Percentiles rank a stretch among this genome's conserved stretches.
These are phyloP conservation scores for Globisporangium emineosum DNA, from an alignment of 352 stramenopile species.

Conservation along the genomic window DNA sequence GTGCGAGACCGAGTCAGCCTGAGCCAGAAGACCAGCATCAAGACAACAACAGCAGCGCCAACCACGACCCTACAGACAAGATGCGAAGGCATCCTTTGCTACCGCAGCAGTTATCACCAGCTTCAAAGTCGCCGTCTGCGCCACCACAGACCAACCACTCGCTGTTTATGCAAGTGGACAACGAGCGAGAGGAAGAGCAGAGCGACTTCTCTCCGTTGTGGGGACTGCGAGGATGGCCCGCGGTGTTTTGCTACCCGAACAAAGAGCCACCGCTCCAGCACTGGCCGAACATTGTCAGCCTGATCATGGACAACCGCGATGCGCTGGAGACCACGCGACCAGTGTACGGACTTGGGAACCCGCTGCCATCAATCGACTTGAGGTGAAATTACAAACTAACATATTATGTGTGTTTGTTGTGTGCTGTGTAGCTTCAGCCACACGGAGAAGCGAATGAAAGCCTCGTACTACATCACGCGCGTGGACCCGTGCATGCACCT, in stretches of 20 bases:
- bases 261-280: constrained; percentile 57
- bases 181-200: constrained; percentile 58
- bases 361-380: neutral
- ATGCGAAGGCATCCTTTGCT: constrained; percentile 20
- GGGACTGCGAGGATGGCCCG: constrained; percentile 74
- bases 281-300: constrained; percentile 85
- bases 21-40: constrained; percentile 14
- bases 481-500: constrained; percentile 76
- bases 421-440: constrained; percentile 47
- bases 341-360: constrained; percentile 35
- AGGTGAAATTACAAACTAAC: neutral
- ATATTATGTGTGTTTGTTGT: neutral
- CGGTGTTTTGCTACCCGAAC: constrained; percentile 81
- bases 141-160: constrained; percentile 26
- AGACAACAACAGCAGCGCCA: constrained; percentile 8
- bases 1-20: constrained; percentile 12
- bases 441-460: constrained; percentile 60
- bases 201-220: constrained; percentile 80
- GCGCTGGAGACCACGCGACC: constrained; percentile 46
- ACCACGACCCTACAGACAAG: constrained; percentile 2
- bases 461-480: constrained; percentile 71
- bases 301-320: constrained; percentile 82
- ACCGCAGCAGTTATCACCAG: constrained; percentile 5
- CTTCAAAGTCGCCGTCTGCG: constrained; percentile 4
- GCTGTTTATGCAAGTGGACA: constrained; percentile 54